A percentile compares a stretch with the other conserved stretches of the same genome.
Conservation (phyloP, 495 filamentous ascomycete genomes). For the Hyaloscypha finlandica region DNA sequence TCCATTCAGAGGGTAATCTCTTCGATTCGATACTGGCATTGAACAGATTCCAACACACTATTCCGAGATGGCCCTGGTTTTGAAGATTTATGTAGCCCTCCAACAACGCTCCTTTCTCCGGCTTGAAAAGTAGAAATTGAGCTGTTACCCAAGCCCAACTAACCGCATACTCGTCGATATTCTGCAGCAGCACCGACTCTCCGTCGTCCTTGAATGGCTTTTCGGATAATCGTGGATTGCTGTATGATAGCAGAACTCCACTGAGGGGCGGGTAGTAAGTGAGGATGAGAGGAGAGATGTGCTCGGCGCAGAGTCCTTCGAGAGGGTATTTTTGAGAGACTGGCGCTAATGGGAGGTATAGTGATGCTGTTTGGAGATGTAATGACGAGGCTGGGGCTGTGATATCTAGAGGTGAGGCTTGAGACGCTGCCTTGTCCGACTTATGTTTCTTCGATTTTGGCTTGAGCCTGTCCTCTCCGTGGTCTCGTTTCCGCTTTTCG, state of each 20-base stretch:
- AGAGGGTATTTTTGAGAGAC: constrained; percentile 63
- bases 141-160: constrained; percentile 72
- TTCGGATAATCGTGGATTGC: constrained; percentile 52
- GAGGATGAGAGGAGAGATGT: constrained; percentile 74
- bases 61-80: constrained; percentile 69
- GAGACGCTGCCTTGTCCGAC: constrained; percentile 24
- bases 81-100: constrained; percentile 72
- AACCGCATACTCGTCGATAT: constrained; percentile 67
- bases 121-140: constrained; percentile 70
- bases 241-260: constrained; percentile 72
- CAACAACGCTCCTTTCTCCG: constrained; percentile 56
- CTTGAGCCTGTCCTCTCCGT: constrained; percentile 45
- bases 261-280: constrained; percentile 72
- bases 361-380: constrained; percentile 58
- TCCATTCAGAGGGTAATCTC: constrained; percentile 67
- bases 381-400: constrained; percentile 52
- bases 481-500: constrained; percentile 57
- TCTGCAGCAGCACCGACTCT: constrained; percentile 48
- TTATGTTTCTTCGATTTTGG: constrained; percentile 50
- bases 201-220: constrained; percentile 36
- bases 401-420: constrained; percentile 11
- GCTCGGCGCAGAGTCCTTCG: constrained; percentile 68
- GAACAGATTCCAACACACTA: constrained; percentile 75
- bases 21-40: constrained; percentile 68
- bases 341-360: constrained; percentile 73